These are phyloP conservation scores for Pontederia paniculata DNA, from an alignment of 176 grass and related monocot genomes.

Conservation along the genomic window DNA sequence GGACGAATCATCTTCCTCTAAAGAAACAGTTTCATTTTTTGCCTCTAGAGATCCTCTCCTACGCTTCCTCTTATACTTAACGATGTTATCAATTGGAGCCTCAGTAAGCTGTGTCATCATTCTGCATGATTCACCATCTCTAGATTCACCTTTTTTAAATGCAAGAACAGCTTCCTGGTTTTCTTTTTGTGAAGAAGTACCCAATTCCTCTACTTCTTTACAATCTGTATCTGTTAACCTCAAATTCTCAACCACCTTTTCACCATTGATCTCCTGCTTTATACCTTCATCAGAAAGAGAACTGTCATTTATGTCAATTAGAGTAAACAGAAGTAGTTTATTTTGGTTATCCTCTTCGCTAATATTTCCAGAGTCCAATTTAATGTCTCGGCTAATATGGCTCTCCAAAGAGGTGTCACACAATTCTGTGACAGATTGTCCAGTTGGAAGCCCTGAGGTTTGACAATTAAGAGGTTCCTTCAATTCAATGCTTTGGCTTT, in stretches of 20 bases:
- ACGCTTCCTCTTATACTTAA: constrained; percentile 10
- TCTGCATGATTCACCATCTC: background rate
- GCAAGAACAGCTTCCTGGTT: background rate
- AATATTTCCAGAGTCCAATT: background rate
- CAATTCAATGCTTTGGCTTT: background rate
- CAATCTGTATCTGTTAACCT: background rate
- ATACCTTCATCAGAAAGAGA: background rate
- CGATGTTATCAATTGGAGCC: constrained; percentile 7
- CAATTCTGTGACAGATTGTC: background rate
- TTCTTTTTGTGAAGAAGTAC: background rate
- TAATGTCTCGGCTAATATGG: background rate
- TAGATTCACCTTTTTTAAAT: background rate
- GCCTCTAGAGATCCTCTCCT: constrained; percentile 4
- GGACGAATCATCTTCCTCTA: background rate
- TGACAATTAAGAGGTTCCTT: background rate
- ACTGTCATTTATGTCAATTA: background rate
- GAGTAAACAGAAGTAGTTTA: background rate
- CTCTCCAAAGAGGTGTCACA: background rate
- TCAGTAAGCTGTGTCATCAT: background rate
- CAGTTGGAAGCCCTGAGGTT: background rate
- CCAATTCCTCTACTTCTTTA: background rate
- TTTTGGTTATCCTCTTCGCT: background rate
- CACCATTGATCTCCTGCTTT: background rate
- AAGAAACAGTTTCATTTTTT: background rate
- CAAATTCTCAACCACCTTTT: background rate